Conservation (phyloP, 2,329 filamentous ascomycete genomes). For the Rachicladosporium sp. region DNA sequence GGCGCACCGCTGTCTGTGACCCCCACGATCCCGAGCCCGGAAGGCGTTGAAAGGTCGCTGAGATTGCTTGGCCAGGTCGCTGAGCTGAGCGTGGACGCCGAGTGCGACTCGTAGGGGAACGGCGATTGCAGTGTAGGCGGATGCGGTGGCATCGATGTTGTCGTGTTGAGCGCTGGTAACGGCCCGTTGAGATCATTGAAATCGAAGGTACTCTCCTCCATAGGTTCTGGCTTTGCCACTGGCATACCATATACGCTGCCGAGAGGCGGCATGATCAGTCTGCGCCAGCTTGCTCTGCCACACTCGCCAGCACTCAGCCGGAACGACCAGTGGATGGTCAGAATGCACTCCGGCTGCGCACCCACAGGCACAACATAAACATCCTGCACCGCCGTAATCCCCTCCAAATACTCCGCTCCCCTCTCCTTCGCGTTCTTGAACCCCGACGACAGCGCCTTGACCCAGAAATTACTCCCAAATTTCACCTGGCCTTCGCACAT, state of each 20-base stretch:
- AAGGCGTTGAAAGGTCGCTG: background rate
- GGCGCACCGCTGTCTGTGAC: too few relatives aligned
- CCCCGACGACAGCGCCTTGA: conserved; percentile 20
- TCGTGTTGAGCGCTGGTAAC: conserved; percentile 3
- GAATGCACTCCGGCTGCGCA: conserved; percentile 12
- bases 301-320: conserved; percentile 11
- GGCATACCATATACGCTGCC: background rate
- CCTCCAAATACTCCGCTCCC: conserved; percentile 22
- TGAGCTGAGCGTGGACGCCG: conserved; percentile 16
- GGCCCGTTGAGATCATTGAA: conserved; percentile 5
- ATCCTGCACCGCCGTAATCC: conserved; percentile 32
- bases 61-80: conserved; percentile 13
- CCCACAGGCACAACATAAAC: conserved; percentile 23
- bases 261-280: conserved; percentile 10
- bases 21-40: too few relatives aligned
- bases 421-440: conserved; percentile 10
- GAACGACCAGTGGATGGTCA: conserved; percentile 20
- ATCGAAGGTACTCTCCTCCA: conserved; percentile 12
- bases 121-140: conserved; percentile 17
- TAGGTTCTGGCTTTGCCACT: background rate
- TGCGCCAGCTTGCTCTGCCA: conserved; percentile 19
- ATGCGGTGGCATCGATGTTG: conserved; percentile 2
- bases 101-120: conserved; percentile 19
- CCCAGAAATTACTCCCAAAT: conserved; percentile 36
- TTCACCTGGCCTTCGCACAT: conserved; percentile 18